Percentiles rank a stretch among this genome's conserved stretches.
Conservation (phyloP, 2,329 filamentous ascomycete species). For the Diaporthe vaccinii region DNA sequence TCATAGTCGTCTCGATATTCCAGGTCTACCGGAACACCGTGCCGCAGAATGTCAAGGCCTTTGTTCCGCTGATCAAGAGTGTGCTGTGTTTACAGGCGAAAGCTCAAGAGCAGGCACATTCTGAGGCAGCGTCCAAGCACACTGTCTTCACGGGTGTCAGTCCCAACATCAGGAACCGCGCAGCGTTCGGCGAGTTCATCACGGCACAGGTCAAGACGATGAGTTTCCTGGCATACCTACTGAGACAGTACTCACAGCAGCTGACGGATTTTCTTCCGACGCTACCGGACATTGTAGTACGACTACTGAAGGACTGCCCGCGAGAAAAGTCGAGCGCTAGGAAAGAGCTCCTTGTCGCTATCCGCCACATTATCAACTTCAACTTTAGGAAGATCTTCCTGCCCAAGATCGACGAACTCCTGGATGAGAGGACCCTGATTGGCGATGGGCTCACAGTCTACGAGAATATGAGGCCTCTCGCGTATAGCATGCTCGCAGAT, state of each 20-base stretch:
- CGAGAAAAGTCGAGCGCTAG: slow-evolving; percentile 92
- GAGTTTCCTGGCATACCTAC: slow-evolving; percentile 95
- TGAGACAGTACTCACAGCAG: slow-evolving; percentile 89
- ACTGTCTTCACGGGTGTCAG: slow-evolving; percentile 94
- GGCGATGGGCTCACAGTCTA: slow-evolving; percentile 97
- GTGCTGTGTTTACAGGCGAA: slow-evolving; percentile 91
- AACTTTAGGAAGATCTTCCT: slow-evolving; percentile 97
- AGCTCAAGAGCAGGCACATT: slow-evolving; percentile 92
- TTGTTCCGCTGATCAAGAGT: slow-evolving; percentile 93
- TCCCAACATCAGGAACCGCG: slow-evolving; percentile 91
- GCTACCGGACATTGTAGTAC: slow-evolving; percentile 89
- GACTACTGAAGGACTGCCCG: slow-evolving; percentile 92
- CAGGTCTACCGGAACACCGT: slow-evolving; percentile 90
- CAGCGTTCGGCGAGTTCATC: slow-evolving; percentile 96
- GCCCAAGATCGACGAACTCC: slow-evolving; percentile 91
- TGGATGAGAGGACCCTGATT: slow-evolving; percentile 94
- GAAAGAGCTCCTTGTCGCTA: slow-evolving; percentile 95
- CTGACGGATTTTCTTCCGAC: slow-evolving; percentile 88
- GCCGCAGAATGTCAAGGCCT: slow-evolving; percentile 86
- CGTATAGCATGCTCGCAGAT: slow-evolving; percentile 98
- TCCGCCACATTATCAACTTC: slow-evolving; percentile 98
- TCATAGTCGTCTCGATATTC: slow-evolving; percentile 98
- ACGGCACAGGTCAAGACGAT: slow-evolving; percentile 99
- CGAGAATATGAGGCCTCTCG: slow-evolving; percentile 93
- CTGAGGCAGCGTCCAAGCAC: slow-evolving; percentile 82